phyloP scores from a whole-genome alignment of 2,329 filamentous ascomycete genomes.

The Xylaria sp. region DNA sequence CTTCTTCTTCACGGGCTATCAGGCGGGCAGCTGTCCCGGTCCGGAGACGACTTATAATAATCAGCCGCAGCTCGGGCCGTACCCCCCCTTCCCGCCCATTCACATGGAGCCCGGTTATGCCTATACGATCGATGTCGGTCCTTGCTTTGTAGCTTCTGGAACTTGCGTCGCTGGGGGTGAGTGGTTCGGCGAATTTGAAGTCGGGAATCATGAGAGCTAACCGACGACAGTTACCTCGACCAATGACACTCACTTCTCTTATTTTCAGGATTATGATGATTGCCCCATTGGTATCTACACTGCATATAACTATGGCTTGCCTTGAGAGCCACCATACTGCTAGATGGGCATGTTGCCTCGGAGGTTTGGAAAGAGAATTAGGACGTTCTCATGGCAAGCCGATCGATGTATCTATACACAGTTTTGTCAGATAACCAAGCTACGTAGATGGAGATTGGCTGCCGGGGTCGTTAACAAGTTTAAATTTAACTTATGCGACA shows the following conservation, averaged over 20 bases:
- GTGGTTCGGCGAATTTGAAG: neutral
- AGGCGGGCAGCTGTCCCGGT: constrained; percentile 46
- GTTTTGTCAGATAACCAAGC: neutral
- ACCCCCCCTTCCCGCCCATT: constrained; percentile 46
- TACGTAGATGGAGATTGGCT: neutral
- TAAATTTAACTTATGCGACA: neutral
- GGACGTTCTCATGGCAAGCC: no score
- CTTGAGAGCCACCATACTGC: constrained; percentile 39
- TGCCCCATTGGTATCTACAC: constrained; percentile 49
- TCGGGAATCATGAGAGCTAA: constrained; percentile 16
- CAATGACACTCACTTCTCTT: constrained; percentile 48
- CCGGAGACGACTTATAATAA: constrained; percentile 47
- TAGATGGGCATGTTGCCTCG: neutral
- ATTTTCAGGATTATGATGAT: constrained; percentile 43
- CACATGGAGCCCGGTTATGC: constrained; percentile 50
- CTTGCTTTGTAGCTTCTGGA: constrained; percentile 46
- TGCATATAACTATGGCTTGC: constrained; percentile 46
- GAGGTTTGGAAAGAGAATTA: neutral
- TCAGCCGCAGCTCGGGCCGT: constrained; percentile 44
- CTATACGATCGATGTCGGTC: constrained; percentile 49
- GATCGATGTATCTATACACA: neutral
- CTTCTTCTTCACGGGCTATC: constrained; percentile 48
- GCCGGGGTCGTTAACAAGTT: neutral
- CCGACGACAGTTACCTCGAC: constrained; percentile 44
- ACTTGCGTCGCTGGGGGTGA: constrained; percentile 48